phyloP scores from a whole-genome alignment of 495 filamentous ascomycete species.

The Letharia lupina region DNA sequence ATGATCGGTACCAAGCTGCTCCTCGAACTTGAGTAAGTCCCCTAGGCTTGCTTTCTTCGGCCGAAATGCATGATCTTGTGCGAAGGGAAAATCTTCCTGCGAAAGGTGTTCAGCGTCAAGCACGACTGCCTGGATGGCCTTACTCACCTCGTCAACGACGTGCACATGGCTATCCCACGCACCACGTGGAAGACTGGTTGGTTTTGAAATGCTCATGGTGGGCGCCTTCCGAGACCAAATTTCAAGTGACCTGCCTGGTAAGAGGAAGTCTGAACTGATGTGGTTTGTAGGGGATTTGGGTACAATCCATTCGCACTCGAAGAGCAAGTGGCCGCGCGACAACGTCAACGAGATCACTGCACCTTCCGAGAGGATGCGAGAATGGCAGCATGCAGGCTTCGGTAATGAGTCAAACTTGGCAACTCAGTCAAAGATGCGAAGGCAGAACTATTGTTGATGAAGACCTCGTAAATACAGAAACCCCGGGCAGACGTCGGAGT shows the following conservation, averaged over 20 bases:
- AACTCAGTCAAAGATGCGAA: too few relatives aligned
- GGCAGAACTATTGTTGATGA: too few relatives aligned
- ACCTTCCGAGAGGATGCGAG: neutral
- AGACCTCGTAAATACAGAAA: too few relatives aligned
- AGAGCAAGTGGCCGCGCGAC: neutral
- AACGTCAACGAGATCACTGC: neutral
- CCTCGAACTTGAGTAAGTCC: neutral
- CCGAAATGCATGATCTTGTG: neutral
- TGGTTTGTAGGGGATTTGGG: neutral
- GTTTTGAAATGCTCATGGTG: neutral
- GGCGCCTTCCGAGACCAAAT: neutral
- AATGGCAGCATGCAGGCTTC: neutral
- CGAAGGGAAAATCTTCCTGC: neutral
- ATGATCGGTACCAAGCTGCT: neutral
- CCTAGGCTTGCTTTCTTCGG: neutral
- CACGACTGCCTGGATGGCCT: neutral
- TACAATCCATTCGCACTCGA: neutral
- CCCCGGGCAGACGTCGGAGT: too few relatives aligned
- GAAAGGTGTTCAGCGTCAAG: neutral
- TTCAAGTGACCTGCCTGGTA: neutral
- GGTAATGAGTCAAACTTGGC: neutral
- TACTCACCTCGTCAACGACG: neutral
- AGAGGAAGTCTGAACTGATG: neutral
- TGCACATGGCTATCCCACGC: constrained; percentile 1
- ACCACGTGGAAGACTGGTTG: neutral